Percentiles rank a stretch among this genome's conserved stretches.
phyloP scores from a whole-genome alignment of 2,329 filamentous ascomycete genomes.

The Phialophora tarda region DNA sequence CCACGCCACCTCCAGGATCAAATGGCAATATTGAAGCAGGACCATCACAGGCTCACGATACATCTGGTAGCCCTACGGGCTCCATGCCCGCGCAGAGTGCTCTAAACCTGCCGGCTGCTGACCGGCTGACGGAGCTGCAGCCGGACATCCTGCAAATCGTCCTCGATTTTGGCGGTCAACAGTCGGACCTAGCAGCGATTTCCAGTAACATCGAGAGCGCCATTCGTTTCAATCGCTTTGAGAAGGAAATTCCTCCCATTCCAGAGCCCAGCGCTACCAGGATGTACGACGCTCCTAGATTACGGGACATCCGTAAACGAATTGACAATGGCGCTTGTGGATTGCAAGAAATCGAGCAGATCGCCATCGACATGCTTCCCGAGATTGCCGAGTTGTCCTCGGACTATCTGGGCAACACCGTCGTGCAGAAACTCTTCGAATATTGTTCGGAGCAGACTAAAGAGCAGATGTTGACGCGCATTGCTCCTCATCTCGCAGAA shows the following conservation, averaged over 20 bases:
- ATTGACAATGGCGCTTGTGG: constrained; percentile 94
- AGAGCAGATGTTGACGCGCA: constrained; percentile 86
- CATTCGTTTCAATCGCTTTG: constrained; percentile 73
- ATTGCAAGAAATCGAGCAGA: constrained; percentile 85
- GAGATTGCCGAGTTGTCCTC: constrained; percentile 94
- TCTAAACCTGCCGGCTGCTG: constrained; percentile 45
- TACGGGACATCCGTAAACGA: constrained; percentile 93
- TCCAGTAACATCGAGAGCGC: constrained; percentile 75
- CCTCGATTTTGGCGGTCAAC: constrained; percentile 81
- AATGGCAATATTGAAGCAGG: constrained; percentile 39
- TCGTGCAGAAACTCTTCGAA: constrained; percentile 99
- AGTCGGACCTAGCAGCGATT: constrained; percentile 77
- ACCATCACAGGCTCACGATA: constrained; percentile 41
- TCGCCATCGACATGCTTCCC: constrained; percentile 90
- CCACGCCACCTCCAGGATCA: constrained; percentile 83
- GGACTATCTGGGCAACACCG: constrained; percentile 96
- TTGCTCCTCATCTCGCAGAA: constrained; percentile 89
- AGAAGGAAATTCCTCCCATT: constrained; percentile 85
- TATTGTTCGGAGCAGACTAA: constrained; percentile 89
- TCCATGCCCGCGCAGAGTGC: constrained; percentile 33
- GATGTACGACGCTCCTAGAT: constrained; percentile 89
- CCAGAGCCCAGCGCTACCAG: constrained; percentile 86
- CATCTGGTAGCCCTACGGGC: constrained; percentile 42
- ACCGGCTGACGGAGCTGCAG: constrained; percentile 77
- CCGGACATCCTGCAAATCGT: constrained; percentile 84